Evolutionary conservation across 2,329 filamentous ascomycete genomes (phyloP), one percentile per base, ranked within the genome.

Genomic region (Scortechinia acanthostroma): DNA sequence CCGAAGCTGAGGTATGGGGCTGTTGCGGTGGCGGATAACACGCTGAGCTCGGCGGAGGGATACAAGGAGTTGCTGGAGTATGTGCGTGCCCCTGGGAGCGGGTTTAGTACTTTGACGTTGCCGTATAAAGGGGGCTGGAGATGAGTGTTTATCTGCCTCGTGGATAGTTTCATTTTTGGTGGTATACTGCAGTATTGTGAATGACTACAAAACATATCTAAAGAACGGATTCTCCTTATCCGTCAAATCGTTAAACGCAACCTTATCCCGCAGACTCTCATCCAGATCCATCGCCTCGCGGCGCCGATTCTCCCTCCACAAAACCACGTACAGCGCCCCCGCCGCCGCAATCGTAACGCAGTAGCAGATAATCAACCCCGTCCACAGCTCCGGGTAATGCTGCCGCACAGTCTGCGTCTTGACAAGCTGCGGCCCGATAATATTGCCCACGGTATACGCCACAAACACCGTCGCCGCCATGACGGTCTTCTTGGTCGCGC

Each of bases 401-500:
- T 73, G 57, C 0, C 57, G 62, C 51, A 83, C 83, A 0, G 79
- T 82, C 59, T 84, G 67, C n/a, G 74, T 80, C 52, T 76, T 77
- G 33, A 89, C 75, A 30, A 89, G 66, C 61, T 86, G 83, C 3
- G 86, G 86, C 0, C 85, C 85, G 20, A 89, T 78, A 43, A 90
- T 89, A 52, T 89, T 89, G 1, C 85, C 77, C 4, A 89, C 79
- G 46, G 83, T 86, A 55, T 89, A 89, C 0, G 82, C 83, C 0
- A 87, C 82, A 50, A 89, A 90, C 1, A 87, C 83, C 0, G 80
- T 80, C 0, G 81, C 80, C 0, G 85, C 82, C 71, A 86, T 88
- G 53, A 85, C 81, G 50, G 80, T 85, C 68, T 89, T 89, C 65
- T 90, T 90, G 0, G 85, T 89, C 20, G 85, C 76, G 0, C 86